phyloP scores from a whole-genome alignment of 176 grass and related monocot genomes.

The Triticum urartu region DNA sequence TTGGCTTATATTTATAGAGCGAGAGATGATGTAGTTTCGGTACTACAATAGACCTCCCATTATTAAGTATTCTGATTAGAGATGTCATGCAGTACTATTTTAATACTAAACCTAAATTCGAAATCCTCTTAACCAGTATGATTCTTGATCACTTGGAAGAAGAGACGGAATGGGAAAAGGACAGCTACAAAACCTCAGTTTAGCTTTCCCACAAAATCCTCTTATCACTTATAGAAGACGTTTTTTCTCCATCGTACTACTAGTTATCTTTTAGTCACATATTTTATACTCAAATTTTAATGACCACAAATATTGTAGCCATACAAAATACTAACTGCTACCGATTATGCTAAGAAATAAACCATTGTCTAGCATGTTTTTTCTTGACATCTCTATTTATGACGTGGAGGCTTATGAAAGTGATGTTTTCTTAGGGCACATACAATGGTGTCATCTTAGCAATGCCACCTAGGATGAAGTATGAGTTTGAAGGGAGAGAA shows the following conservation, averaged over 20 bases:
- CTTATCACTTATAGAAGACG: background rate
- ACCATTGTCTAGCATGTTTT: background rate
- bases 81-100: too few relatives aligned
- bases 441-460: background rate
- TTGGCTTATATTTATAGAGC: conserved; percentile 25
- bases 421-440: background rate
- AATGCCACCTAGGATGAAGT: too few relatives aligned
- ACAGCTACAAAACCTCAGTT: background rate
- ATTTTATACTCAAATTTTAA: background rate
- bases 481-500: background rate
- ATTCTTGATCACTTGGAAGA: background rate
- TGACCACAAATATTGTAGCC: background rate
- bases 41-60: background rate
- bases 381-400: background rate
- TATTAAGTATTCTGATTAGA: too few relatives aligned
- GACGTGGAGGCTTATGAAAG: background rate
- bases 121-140: too few relatives aligned
- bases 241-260: background rate
- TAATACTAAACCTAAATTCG: too few relatives aligned
- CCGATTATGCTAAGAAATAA: background rate
- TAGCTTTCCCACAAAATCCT: background rate
- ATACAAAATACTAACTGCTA: background rate
- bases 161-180: background rate
- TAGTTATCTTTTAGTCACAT: background rate
- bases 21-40: background rate